These are phyloP conservation scores for Aspergillus fumigatiaffinis DNA, from an alignment of 2,329 filamentous ascomycete species.

Conservation along the genomic window DNA sequence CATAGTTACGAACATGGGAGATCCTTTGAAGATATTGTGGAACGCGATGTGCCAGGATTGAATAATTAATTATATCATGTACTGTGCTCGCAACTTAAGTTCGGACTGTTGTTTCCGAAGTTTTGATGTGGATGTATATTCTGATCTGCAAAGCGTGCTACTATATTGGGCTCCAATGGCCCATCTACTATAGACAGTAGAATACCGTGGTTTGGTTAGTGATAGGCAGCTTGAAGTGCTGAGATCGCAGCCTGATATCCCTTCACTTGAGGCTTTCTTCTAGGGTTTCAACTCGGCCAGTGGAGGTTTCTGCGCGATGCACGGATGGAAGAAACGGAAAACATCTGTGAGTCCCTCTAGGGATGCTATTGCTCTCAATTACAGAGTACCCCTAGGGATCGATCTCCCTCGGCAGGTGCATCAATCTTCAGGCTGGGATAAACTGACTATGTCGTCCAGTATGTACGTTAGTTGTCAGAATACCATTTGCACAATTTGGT, in stretches of 20 bases:
- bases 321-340: too few species aligned
- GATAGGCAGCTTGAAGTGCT: neutral
- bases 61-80: neutral
- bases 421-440: too few species aligned
- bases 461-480: too few species aligned
- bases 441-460: too few species aligned
- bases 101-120: neutral
- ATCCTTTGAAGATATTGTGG: neutral
- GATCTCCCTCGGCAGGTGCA: too few species aligned
- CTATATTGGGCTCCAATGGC: neutral
- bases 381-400: too few species aligned
- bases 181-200: too few species aligned
- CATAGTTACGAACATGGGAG: neutral
- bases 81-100: neutral
- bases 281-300: neutral
- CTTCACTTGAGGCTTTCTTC: neutral
- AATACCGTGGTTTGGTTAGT: too few species aligned
- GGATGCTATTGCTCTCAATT: too few species aligned
- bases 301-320: neutral
- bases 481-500: too few species aligned
- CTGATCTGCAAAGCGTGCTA: neutral
- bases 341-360: too few species aligned
- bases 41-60: neutral
- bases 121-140: neutral
- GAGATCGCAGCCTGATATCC: neutral